Evolutionary conservation across 2,329 filamentous ascomycete genomes (phyloP), one percentile per base, ranked within the genome.

Genomic region (Neoascochyta sp.): DNA sequence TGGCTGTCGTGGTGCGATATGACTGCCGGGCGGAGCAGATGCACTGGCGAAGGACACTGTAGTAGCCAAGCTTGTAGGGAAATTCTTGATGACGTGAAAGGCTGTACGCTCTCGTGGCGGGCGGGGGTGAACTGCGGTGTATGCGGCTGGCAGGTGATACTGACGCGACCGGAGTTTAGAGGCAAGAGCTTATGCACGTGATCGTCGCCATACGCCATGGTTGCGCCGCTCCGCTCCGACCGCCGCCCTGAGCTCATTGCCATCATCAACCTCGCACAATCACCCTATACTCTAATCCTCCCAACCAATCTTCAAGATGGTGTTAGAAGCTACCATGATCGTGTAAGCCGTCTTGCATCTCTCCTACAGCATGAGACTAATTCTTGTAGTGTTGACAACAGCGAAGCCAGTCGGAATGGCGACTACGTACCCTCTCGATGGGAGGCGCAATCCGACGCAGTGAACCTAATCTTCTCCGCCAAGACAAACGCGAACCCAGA

Each of bases 241-340:
- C 39, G 45, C 44, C 41, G 45, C 34, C 35, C 26, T 35, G 27
- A 47, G 50, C 46, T 50, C 41, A 41, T 37, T 38, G 43, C 39
- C 38, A 43, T 38, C 39, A 32, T 27, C 44, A 38, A 41, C 42
- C 34, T 24, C 42, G 34, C 29, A 26, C 32, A 30, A 11, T 16
- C 24, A 22, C 16, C 26, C 26, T 20, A 14, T 27, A 39, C 30
- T 15, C 15, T 23, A 14, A 22, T 11, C 24, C 21, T 34, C 16
- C 33, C 31, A 39, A 31, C 29, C 27, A 29, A 22, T 34, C 39
- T 68, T 65, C 80, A 89, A 75, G 61, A 98, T 98, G 92, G 86
- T 83, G 69, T 82, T 98, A 68, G 92, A 98, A 81, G 93, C 92
- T 71, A 93, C 94, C 44, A 96, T 98, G 89, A 86, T 98, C 67